These are phyloP conservation scores for Ehretia macrophylla DNA, from an alignment of 257 asterid species.

Conservation along the genomic window DNA sequence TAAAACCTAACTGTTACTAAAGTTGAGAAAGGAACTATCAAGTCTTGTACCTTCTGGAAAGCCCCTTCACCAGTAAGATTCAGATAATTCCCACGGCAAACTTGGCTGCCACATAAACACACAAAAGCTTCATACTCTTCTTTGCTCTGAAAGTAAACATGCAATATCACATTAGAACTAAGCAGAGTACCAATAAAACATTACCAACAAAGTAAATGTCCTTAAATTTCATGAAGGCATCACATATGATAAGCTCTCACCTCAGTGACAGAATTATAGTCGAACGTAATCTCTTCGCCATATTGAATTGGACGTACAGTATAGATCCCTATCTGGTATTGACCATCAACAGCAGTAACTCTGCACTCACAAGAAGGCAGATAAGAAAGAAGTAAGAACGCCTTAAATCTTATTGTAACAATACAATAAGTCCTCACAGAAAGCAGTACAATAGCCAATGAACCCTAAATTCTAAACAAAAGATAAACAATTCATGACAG, in stretches of 20 bases:
- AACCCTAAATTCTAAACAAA: no score
- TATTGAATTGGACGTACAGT: constrained; percentile 84
- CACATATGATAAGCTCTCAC: constrained; percentile 36
- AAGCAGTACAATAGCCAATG: no score
- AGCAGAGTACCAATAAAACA: constrained; percentile 12
- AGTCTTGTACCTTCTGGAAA: constrained; percentile 65
- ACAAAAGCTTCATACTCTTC: constrained; percentile 99
- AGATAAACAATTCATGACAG: no score
- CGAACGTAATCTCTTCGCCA: constrained; percentile 97
- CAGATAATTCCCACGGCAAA: constrained; percentile 96
- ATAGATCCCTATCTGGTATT: constrained; percentile 96
- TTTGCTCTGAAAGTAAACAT: constrained; percentile 62
- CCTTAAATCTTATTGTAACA: not conserved
- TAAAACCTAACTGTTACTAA: no score
- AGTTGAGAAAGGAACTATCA: not conserved
- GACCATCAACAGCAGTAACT: constrained; percentile 99
- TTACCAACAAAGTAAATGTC: constrained; percentile 12
- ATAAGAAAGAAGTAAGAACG: constrained; percentile 7
- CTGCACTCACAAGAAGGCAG: constrained; percentile 43
- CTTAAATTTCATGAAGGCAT: constrained; percentile 7
- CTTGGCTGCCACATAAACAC: constrained; percentile 97
- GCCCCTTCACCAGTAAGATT: constrained; percentile 98
- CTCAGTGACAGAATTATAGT: constrained; percentile 98
- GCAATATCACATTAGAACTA: constrained; percentile 2
- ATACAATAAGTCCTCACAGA: not conserved